Percentiles rank a stretch among this genome's conserved stretches.
phyloP scores from a whole-genome alignment of 768 basidiomycete species.

The Kwoniella dejecticola region DNA sequence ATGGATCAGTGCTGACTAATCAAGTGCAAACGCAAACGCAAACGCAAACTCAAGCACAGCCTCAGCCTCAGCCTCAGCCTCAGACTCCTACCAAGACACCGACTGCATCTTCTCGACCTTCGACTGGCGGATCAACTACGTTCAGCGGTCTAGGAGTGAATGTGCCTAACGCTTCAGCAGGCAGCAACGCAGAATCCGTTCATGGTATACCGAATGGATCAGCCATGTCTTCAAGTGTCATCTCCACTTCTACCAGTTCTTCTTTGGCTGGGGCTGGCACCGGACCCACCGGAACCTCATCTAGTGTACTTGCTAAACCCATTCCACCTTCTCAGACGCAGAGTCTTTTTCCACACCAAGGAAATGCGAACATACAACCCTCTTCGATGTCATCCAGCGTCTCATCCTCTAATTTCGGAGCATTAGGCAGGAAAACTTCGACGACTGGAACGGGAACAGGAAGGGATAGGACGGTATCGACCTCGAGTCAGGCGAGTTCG shows the following conservation, averaged over 20 bases:
- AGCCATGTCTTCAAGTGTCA: slow-evolving; percentile 22
- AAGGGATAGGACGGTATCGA: slow-evolving; percentile 29
- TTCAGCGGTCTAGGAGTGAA: slow-evolving; percentile 30
- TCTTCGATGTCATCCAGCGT: slow-evolving; percentile 18
- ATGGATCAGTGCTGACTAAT: not conserved
- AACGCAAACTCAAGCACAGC: not conserved
- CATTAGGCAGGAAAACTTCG: slow-evolving; percentile 16
- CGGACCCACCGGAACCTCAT: not conserved
- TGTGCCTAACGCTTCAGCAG: slow-evolving; percentile 19
- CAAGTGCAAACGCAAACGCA: not conserved
- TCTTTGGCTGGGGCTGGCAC: not conserved
- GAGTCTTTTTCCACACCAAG: not conserved
- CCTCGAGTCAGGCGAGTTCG: slow-evolving; percentile 7
- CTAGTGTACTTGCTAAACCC: not conserved
- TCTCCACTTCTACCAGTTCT: slow-evolving; percentile 4
- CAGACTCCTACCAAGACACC: not conserved
- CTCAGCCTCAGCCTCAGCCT: not conserved
- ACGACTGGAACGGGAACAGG: not conserved
- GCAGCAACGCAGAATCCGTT: slow-evolving; percentile 20
- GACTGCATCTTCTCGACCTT: slow-evolving; percentile 5
- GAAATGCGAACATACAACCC: not conserved
- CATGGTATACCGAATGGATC: slow-evolving; percentile 23
- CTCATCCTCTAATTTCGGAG: slow-evolving; percentile 5
- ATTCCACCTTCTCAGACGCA: slow-evolving; percentile 5
- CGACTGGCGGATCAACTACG: slow-evolving; percentile 14